Percentiles rank a stretch among this genome's conserved stretches.
phyloP scores from a whole-genome alignment of 75 land plant species.

The Cunninghamia lanceolata region DNA sequence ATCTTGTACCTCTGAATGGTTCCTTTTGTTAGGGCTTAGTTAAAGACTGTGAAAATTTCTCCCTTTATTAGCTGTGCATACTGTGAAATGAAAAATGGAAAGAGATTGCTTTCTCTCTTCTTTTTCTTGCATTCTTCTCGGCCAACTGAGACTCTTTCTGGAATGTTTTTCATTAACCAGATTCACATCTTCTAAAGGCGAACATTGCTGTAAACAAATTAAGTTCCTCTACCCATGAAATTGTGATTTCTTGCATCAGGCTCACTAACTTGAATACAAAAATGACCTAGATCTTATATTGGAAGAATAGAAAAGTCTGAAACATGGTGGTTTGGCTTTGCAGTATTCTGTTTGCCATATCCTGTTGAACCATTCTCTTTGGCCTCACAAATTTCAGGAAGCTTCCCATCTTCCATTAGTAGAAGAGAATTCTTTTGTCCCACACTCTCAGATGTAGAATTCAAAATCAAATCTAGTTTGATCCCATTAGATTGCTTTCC shows the following conservation, averaged over 20 bases:
- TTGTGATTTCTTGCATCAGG: neutral
- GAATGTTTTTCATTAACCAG: neutral
- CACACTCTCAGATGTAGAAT: neutral
- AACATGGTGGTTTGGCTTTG: neutral
- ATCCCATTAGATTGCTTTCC: constrained; percentile 5
- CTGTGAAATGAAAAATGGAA: too few relatives aligned
- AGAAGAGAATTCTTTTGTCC: neutral
- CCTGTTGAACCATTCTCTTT: neutral
- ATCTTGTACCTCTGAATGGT: too few relatives aligned
- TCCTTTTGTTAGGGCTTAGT: too few relatives aligned
- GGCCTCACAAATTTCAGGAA: neutral
- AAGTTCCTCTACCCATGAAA: neutral
- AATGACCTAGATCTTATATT: neutral
- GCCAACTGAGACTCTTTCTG: neutral
- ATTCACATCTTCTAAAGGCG: neutral
- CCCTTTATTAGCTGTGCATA: too few relatives aligned
- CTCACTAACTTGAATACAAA: neutral
- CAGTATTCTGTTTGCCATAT: neutral
- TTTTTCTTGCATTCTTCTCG: neutral
- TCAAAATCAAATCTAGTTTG: constrained; percentile 6
- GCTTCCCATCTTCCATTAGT: neutral
- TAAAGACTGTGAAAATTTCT: too few relatives aligned
- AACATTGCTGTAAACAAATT: neutral
- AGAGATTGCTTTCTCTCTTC: too few relatives aligned
- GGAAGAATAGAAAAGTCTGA: neutral